These are phyloP conservation scores for Pseudogymnoascus sp. DNA, from an alignment of 2,329 filamentous ascomycete species.

Conservation along the genomic window DNA sequence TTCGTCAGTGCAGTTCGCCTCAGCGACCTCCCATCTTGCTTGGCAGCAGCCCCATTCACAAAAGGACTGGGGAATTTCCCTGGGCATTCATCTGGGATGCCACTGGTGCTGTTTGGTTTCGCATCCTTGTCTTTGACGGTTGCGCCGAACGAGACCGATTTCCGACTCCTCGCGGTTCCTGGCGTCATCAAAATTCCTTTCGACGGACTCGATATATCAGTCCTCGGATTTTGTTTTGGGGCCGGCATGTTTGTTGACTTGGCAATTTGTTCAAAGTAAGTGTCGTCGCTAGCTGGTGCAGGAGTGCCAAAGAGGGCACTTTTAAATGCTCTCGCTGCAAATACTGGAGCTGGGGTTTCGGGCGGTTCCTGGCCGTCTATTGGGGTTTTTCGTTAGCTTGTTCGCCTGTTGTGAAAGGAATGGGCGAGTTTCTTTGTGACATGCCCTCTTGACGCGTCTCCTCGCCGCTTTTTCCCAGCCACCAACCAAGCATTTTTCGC, in stretches of 20 bases:
- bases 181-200: conserved; percentile 54
- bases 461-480: conserved; percentile 22
- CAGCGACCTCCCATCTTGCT: neutral
- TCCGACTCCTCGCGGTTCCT: conserved; percentile 51
- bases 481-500: conserved; percentile 27
- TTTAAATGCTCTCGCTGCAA: conserved; percentile 56
- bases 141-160: conserved; percentile 56
- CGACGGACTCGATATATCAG: neutral
- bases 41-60: neutral
- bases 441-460: conserved; percentile 16
- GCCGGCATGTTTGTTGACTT: conserved; percentile 26
- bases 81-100: conserved; percentile 25
- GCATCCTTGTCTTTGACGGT: conserved; percentile 29
- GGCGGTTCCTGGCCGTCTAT: conserved; percentile 37
- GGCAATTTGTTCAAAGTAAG: conserved; percentile 25
- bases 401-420: neutral
- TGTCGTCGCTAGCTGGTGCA: conserved; percentile 27
- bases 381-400: neutral
- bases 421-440: neutral
- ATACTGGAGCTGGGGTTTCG: conserved; percentile 58
- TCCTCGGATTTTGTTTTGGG: neutral
- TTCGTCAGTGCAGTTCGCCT: conserved; percentile 35
- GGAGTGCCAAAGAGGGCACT: conserved; percentile 56
- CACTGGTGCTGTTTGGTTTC: conserved; percentile 17
- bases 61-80: conserved; percentile 27